Base-by-base conservation (phyloP, 2,329 filamentous ascomycete species). In the Mycosphaerella arachidis region DNA sequence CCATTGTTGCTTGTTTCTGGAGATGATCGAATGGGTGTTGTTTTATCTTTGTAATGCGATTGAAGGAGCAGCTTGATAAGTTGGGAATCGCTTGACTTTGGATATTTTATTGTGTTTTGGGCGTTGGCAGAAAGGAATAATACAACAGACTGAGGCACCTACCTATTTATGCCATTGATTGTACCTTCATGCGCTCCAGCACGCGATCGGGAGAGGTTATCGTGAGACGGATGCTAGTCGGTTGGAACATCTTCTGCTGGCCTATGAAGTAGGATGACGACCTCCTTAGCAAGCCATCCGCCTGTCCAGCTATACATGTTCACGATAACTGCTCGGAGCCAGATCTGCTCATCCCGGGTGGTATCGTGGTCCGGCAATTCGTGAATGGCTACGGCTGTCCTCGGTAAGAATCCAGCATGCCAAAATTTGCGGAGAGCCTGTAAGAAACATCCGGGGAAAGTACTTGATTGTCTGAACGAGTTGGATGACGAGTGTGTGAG, bases 301-400 rank as follows among this genome's bases (percentile, higher is more conserved):
- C 24, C 53, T 50, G 55, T 61, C 56, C 53, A 61, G 59, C 43
- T 43, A 45, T 55, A 55, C 54, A 37, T 46, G 53, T 57, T 24
- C 48, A 61, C 63, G 63, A 63, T 60, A 63, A 65, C 37, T 45
- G 57, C 27, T 55, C 63, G 61, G 61, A 59, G 53, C 33, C 37
- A 54, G 59, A 24, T 51, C 45, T 46, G 56, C 51, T 33, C n/a
- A 48, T 48, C 30, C 48, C 59, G 57, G 63, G 31, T 37, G 37
- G 55, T 58, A 63, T 65, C 59, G 57, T 62, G 48, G 50, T 9
- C 20, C 12, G 29, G 35, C 24, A 18, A 35, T 52, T 48, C 57
- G 59, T 58, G 16, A 64, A 50, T 62, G 59, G 62, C 48, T 37
- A 29, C 59, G 56, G 58, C 56, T 62, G 57, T 52, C 58, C 59